Percentiles rank a stretch among this genome's conserved stretches.
These are phyloP conservation scores for Ogataea nakhonphanomensis DNA, from an alignment of 805 yeast species.

Conservation along the genomic window DNA sequence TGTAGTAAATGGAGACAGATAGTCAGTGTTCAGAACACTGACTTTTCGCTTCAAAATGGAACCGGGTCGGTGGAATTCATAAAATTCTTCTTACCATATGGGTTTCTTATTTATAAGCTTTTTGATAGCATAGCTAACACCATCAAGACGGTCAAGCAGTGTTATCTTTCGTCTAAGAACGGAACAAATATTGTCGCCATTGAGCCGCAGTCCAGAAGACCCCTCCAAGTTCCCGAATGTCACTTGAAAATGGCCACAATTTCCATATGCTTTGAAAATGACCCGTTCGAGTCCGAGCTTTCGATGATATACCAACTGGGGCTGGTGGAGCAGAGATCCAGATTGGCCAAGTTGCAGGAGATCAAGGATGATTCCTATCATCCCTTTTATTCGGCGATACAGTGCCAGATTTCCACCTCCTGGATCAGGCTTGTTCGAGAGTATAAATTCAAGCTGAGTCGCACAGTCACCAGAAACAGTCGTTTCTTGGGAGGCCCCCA, in stretches of 20 bases:
- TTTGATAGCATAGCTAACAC: slow-evolving; percentile 73
- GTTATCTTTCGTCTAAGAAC: slow-evolving; percentile 45
- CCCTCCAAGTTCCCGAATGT: slow-evolving; percentile 39
- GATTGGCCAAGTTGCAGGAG: slow-evolving; percentile 37
- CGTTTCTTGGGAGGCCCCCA: slow-evolving; percentile 41
- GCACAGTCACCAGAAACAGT: slow-evolving; percentile 38
- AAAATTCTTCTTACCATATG: slow-evolving; percentile 64
- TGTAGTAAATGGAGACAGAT: slow-evolving; percentile 47
- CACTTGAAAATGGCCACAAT: slow-evolving; percentile 40
- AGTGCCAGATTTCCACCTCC: slow-evolving; percentile 39
- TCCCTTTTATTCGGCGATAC: slow-evolving; percentile 18
- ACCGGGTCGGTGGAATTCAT: slow-evolving; percentile 35
- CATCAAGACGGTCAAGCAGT: slow-evolving; percentile 63
- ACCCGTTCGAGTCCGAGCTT: slow-evolving; percentile 63
- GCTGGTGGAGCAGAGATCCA: slow-evolving; percentile 48
- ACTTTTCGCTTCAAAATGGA: slow-evolving; percentile 9
- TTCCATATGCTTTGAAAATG: slow-evolving; percentile 54
- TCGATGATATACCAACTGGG: slow-evolving; percentile 57
- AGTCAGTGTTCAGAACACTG: slow-evolving; percentile 1
- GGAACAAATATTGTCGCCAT: slow-evolving; percentile 37
- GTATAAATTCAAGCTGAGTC: slow-evolving; percentile 39
- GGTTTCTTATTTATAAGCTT: slow-evolving; percentile 70
- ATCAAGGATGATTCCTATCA: slow-evolving; percentile 11
- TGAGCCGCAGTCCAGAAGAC: slow-evolving; percentile 36
- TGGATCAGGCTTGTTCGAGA: slow-evolving; percentile 69